Conservation (phyloP, 208 protist species). For the Strigomonas galati region DNA sequence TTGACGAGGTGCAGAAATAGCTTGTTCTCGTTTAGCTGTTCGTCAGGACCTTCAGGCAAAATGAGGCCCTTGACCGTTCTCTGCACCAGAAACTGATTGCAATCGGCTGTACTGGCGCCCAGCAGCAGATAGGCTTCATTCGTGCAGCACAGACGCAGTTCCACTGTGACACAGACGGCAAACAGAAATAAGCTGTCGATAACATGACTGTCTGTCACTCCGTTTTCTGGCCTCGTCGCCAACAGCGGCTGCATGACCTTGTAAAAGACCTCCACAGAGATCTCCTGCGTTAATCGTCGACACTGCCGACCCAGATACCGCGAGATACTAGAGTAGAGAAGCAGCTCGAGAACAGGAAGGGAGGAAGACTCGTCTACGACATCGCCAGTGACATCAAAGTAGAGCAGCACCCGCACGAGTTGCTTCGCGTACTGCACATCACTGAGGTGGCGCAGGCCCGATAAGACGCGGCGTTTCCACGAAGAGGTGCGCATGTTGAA, state of each 20-base stretch:
- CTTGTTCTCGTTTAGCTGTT: not conserved
- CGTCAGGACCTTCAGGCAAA: not conserved
- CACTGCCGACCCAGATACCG: conserved; percentile 13
- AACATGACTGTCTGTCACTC: not conserved
- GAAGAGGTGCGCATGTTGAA: conserved; percentile 24
- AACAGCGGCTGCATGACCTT: conserved; percentile 18
- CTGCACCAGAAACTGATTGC: too few relatives aligned
- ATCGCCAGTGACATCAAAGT: conserved; percentile 20
- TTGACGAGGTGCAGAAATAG: not conserved
- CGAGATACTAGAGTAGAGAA: conserved; percentile 28
- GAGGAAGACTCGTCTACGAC: conserved; percentile 14
- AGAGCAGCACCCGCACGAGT: conserved; percentile 27
- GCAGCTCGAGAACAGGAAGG: conserved; percentile 38
- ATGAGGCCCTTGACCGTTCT: not conserved
- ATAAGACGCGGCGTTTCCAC: conserved; percentile 41
- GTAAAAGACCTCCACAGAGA: conserved; percentile 35
- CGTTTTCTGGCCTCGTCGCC: too few relatives aligned
- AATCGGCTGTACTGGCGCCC: too few relatives aligned
- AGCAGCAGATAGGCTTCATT: not conserved
- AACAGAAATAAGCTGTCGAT: not conserved
- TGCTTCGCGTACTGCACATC: conserved; percentile 27
- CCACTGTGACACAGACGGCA: not conserved
- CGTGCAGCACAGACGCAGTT: not conserved
- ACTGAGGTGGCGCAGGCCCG: conserved; percentile 29
- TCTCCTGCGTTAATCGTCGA: not conserved